Evolutionary conservation across 345 rosid species (phyloP).

Genomic region (Cardamine resedifolia): DNA sequence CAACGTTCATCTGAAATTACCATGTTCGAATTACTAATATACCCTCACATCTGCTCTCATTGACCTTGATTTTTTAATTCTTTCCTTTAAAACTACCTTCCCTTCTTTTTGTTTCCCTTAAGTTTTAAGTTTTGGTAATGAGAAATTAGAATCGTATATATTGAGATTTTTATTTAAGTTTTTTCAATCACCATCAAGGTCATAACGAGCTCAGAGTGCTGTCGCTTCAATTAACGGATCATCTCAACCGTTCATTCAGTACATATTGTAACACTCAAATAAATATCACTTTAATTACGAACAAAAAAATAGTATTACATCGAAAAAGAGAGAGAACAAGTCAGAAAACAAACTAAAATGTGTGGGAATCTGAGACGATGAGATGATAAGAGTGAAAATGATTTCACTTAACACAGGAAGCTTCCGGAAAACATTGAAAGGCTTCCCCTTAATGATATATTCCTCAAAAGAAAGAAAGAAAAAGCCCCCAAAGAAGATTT

Average conservation of each 20-base stretch:
- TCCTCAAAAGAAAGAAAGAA: background rate
- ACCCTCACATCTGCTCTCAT: constrained; percentile 19
- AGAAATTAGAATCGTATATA: background rate
- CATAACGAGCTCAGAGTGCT: too few relatives aligned
- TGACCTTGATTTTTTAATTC: constrained; percentile 12
- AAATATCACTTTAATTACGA: background rate
- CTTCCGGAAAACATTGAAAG: constrained; percentile 19
- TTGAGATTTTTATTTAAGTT: background rate
- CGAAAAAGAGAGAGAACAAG: background rate
- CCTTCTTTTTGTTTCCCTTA: constrained; percentile 8
- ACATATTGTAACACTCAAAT: background rate
- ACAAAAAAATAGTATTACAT: background rate
- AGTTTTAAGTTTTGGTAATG: background rate
- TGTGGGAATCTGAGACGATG: background rate
- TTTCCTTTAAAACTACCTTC: constrained; percentile 10
- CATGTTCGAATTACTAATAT: constrained; percentile 2
- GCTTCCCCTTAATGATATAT: constrained; percentile 11
- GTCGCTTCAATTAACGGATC: background rate
- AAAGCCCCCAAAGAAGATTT: background rate
- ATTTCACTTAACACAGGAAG: constrained; percentile 2
- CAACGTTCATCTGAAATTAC: constrained; percentile 37
- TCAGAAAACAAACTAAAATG: background rate
- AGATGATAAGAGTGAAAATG: background rate
- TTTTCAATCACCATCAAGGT: background rate
- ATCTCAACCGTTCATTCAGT: background rate